Evolutionary conservation across 2,329 filamentous ascomycete genomes (phyloP).

Genomic region (Claviceps fusiformis): DNA sequence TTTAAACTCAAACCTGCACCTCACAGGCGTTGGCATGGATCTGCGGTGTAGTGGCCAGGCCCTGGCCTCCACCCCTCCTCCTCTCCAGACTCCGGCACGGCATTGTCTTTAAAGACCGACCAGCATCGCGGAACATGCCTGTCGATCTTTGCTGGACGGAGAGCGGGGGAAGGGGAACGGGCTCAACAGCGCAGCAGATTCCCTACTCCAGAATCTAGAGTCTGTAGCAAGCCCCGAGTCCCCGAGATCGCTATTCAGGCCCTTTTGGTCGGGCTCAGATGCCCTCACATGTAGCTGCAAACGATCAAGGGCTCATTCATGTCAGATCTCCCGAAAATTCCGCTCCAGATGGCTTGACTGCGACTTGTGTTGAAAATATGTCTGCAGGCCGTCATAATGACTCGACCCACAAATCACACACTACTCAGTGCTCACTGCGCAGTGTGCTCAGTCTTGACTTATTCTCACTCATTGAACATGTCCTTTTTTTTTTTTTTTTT

Average conservation of each 20-base stretch:
- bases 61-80: neutral
- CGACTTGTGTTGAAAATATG: neutral
- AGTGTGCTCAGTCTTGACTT: neutral
- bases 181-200: neutral
- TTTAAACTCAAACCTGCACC: neutral
- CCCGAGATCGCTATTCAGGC: neutral
- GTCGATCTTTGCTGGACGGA: neutral
- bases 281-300: neutral
- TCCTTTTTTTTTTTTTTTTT: too few species aligned
- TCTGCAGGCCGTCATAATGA: conserved; percentile 4
- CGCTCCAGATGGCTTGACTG: neutral
- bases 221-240: too few species aligned
- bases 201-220: too few species aligned
- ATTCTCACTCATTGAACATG: neutral
- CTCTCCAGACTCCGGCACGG: neutral
- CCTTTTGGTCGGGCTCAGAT: neutral
- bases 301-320: neutral
- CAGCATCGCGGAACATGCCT: neutral
- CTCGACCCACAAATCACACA: neutral
- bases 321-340: neutral
- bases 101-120: neutral
- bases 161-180: neutral
- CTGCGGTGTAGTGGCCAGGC: neutral
- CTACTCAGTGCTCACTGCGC: too few species aligned
- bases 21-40: neutral